phyloP scores from a whole-genome alignment of 1,284 basidiomycete species.

The Ceratorhiza oryzae-sativae region DNA sequence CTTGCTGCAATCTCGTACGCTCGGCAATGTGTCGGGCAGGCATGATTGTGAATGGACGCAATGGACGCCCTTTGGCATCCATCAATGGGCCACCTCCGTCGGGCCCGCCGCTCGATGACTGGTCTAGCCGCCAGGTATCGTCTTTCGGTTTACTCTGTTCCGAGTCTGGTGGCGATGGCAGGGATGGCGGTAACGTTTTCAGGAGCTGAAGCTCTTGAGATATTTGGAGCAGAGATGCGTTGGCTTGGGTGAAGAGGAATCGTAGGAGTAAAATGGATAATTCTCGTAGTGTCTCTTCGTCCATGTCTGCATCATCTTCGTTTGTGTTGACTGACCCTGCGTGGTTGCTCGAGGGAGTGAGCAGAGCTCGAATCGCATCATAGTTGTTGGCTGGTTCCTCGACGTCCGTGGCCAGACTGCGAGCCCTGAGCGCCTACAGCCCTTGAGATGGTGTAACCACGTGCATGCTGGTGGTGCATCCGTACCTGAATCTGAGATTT shows the following conservation, averaged over 20 bases:
- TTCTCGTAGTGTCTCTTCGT: slow-evolving; percentile 70
- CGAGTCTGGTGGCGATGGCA: not conserved
- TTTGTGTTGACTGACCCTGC: slow-evolving; percentile 42
- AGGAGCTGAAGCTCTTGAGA: slow-evolving; percentile 78
- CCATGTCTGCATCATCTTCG: slow-evolving; percentile 65
- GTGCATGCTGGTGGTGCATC: not conserved
- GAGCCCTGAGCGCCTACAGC: slow-evolving; percentile 59
- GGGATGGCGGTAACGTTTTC: slow-evolving; percentile 58
- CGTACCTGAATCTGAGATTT: slow-evolving; percentile 71
- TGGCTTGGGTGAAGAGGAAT: slow-evolving; percentile 74
- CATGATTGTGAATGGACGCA: slow-evolving; percentile 91
- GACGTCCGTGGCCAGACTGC: slow-evolving; percentile 48
- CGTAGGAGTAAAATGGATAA: slow-evolving; percentile 73
- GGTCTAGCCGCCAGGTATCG: slow-evolving; percentile 81
- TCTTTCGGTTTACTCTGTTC: slow-evolving; percentile 46
- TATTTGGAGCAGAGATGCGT: slow-evolving; percentile 49
- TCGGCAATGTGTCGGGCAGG: slow-evolving; percentile 68
- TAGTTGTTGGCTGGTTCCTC: slow-evolving; percentile 43
- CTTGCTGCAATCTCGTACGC: slow-evolving; percentile 71
- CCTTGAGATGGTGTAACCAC: slow-evolving; percentile 14
- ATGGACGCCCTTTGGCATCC: slow-evolving; percentile 77
- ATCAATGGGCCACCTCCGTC: slow-evolving; percentile 71
- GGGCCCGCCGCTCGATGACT: slow-evolving; percentile 48
- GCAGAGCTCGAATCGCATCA: slow-evolving; percentile 33
- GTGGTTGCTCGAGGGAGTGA: slow-evolving; percentile 6